Evolutionary conservation across 2,329 filamentous ascomycete genomes (phyloP).

Genomic region (Aspergillus sclerotialis): DNA sequence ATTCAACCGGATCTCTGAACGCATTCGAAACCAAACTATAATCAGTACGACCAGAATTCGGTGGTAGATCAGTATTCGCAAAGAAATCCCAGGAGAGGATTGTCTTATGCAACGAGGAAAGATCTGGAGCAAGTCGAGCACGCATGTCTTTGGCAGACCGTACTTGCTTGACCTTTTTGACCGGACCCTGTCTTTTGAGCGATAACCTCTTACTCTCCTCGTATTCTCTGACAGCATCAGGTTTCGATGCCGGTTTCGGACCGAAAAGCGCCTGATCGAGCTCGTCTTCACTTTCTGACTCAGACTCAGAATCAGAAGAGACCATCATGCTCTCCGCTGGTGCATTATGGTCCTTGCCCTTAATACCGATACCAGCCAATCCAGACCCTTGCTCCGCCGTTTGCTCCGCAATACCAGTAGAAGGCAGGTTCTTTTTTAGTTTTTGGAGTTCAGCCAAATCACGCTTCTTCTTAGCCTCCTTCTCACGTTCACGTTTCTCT

Average conservation of each 20-base stretch:
- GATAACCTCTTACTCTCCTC: constrained; percentile 41
- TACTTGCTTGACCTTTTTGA: constrained; percentile 74
- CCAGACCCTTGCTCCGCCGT: constrained; percentile 75
- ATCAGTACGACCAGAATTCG: constrained; percentile 59
- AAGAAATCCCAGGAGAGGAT: constrained; percentile 96
- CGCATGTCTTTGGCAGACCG: constrained; percentile 90
- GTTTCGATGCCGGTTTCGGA: constrained; percentile 30
- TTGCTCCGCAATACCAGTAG: constrained; percentile 45
- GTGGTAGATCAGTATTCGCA: constrained; percentile 77
- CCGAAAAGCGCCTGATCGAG: constrained; percentile 64
- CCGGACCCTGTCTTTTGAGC: constrained; percentile 59
- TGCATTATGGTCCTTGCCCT: constrained; percentile 73
- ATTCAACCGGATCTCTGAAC: constrained; percentile 69
- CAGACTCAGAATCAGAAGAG: constrained; percentile 56
- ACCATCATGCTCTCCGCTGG: constrained; percentile 84
- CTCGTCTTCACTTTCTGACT: constrained; percentile 70
- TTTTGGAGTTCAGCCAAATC: constrained; percentile 66
- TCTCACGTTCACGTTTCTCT: constrained; percentile 66
- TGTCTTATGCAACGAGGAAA: constrained; percentile 74
- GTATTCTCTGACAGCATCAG: constrained; percentile 39
- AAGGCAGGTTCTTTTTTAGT: constrained; percentile 51
- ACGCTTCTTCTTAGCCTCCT: constrained; percentile 65
- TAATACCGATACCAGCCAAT: constrained; percentile 61
- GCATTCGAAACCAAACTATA: constrained; percentile 71
- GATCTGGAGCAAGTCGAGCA: constrained; percentile 81